A percentile compares a stretch with the other conserved stretches of the same genome.
Evolutionary conservation across 163 green algal genomes (phyloP).

Genomic region (Scenedesmus sp.): DNA sequence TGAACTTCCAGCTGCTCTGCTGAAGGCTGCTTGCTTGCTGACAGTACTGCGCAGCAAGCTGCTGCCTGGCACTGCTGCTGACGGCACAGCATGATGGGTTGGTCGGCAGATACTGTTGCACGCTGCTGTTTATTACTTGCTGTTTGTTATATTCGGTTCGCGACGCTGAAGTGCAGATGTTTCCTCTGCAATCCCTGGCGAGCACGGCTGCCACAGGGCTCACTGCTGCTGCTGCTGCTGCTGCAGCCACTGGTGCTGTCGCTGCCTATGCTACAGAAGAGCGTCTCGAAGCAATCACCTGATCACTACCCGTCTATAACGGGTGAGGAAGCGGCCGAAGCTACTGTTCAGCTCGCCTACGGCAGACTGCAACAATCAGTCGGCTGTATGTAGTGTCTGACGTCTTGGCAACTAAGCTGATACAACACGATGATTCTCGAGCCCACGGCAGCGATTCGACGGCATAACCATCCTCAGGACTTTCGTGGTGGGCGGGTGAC

Average conservation of each 20-base stretch:
- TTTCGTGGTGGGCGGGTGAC: slow-evolving; percentile 1
- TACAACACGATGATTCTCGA: neutral
- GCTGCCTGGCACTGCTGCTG: neutral
- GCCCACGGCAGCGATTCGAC: no score
- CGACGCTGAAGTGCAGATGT: neutral
- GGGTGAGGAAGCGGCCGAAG: neutral
- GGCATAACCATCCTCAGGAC: neutral
- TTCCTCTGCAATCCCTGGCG: neutral
- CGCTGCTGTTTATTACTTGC: neutral
- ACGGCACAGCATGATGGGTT: neutral
- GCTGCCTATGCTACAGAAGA: neutral
- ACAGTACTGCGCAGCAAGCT: neutral
- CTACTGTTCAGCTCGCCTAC: neutral
- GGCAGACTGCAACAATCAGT: neutral
- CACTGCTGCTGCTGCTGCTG: neutral
- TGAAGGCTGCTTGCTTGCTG: neutral
- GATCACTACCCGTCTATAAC: slow-evolving; percentile 10
- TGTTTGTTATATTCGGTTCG: no score
- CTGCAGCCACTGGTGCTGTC: neutral
- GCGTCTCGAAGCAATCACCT: neutral
- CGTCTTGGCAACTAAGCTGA: no score
- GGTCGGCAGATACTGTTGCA: neutral
- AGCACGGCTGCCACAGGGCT: neutral
- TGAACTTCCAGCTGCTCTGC: no score
- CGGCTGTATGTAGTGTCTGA: neutral